These are phyloP conservation scores for Smittium culicis DNA, from an alignment of 371 early-diverging fungal genomes.

Conservation along the genomic window DNA sequence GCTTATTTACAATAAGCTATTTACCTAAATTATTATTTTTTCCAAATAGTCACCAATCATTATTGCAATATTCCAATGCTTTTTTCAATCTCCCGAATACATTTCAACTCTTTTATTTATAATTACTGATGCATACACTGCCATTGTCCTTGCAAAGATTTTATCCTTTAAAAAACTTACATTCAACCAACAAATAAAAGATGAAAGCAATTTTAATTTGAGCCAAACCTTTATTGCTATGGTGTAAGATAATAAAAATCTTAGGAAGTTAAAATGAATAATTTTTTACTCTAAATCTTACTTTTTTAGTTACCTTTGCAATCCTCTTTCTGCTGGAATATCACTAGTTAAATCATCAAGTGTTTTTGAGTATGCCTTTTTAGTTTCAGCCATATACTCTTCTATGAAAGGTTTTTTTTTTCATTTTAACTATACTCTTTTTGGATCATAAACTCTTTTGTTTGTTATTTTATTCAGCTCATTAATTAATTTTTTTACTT, in stretches of 20 bases:
- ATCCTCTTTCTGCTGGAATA: constrained; percentile 26
- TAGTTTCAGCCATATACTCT: constrained; percentile 48
- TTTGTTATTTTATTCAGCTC: background rate
- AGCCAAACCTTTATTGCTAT: constrained; percentile 34
- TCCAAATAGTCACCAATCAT: constrained; percentile 48
- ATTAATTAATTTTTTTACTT: constrained; percentile 1
- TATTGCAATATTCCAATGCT: constrained; percentile 48
- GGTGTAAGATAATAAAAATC: no score
- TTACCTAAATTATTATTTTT: constrained; percentile 16
- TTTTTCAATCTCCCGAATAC: constrained; percentile 36
- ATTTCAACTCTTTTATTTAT: constrained; percentile 42
- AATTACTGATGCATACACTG: constrained; percentile 42
- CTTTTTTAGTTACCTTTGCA: constrained; percentile 10
- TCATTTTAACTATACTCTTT: background rate
- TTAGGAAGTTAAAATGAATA: no score
- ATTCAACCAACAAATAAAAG: background rate
- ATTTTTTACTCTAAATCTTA: no score
- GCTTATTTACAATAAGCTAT: background rate
- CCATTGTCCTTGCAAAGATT: constrained; percentile 40
- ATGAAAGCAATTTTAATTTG: constrained; percentile 21
- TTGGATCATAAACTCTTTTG: no score
- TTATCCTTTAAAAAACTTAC: constrained; percentile 22
- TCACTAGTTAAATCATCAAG: constrained; percentile 61
- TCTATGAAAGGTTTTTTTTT: constrained; percentile 40
- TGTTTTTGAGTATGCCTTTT: constrained; percentile 54